phyloP scores from a whole-genome alignment of 768 basidiomycete species.

The Trametes villosa region DNA sequence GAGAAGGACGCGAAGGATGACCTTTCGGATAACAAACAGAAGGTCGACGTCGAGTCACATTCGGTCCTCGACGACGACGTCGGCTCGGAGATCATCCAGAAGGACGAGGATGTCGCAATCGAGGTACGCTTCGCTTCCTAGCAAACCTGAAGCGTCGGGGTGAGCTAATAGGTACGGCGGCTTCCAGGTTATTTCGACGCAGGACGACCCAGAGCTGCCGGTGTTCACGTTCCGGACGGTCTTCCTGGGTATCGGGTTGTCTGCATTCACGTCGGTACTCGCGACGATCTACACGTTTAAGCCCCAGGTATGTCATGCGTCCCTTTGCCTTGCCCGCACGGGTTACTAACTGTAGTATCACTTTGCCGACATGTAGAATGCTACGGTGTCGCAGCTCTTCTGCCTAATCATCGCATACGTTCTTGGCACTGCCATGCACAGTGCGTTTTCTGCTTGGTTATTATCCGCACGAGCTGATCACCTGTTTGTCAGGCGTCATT shows the following conservation, averaged over 20 bases:
- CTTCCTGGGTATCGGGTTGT: slow-evolving; percentile 53
- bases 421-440: slow-evolving; percentile 52
- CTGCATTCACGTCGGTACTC: slow-evolving; percentile 50
- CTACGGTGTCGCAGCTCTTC: slow-evolving; percentile 58
- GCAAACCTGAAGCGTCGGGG: no score
- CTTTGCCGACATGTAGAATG: slow-evolving; percentile 40
- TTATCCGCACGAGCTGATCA: not conserved
- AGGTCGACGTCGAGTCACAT: slow-evolving; percentile 22
- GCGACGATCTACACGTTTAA: slow-evolving; percentile 43
- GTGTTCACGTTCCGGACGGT: slow-evolving; percentile 53
- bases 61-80: slow-evolving; percentile 24
- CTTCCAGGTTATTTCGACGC: slow-evolving; percentile 48
- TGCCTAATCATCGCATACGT: slow-evolving; percentile 60
- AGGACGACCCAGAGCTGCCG: slow-evolving; percentile 54
- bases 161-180: not conserved
- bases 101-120: slow-evolving; percentile 49
- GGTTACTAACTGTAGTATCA: not conserved
- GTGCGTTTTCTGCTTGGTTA: slow-evolving; percentile 36
- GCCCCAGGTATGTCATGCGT: slow-evolving; percentile 31
- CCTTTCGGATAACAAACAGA: slow-evolving; percentile 15
- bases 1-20: slow-evolving; percentile 21
- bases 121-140: slow-evolving; percentile 33
- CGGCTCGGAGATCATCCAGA: slow-evolving; percentile 39
- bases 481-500: slow-evolving; percentile 39
- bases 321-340: not conserved